Evolutionary conservation across 2,329 filamentous ascomycete species (phyloP), one percentile per base, ranked within the genome.

Genomic region (Cercospora nicotianae): DNA sequence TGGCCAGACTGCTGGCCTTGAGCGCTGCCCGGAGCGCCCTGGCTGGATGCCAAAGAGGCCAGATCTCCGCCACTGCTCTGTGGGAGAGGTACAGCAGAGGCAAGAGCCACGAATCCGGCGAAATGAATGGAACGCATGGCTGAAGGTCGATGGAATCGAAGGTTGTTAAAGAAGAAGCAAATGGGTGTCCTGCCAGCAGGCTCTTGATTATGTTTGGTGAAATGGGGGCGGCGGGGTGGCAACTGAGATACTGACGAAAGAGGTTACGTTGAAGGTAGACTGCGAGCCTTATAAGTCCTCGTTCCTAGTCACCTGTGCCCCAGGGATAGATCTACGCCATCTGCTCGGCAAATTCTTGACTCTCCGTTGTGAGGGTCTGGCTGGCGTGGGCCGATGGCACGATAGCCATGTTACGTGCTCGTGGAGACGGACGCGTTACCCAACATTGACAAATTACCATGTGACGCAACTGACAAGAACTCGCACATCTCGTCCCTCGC

Each of bases 111-210:
- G 23, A 58, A 28, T 18, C 53, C 53, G 28, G 30, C 53, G 26
- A 58, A 58, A 58, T 58, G 26, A 33, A 58, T 33, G 26, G 53
- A 33, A 58, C n/a, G 53, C 53, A 58, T 58, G 20, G 26, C 26
- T 30, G 53, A 30, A 12, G 9, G 7, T 58, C 18, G 16, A 9
- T 58, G 13, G 13, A 30, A 30, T 58, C 26, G 30, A 58, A 30
- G 3, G 13, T 58, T 33, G 53, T 12, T 31, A 9, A 33, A 30
- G 26, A n/a, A 28, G 26, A 18, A n/a, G 53, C 31, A 18, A 10
- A 28, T 12, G 30, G n/a, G 30, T 31, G 28, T 12, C 53, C 53
- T 58, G 53, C 53, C 53, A 31, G 53, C 53, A 58, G 53, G 53
- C 30, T 51, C 45, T 51, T 51, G 45, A 51, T 51, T 51, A 51